Evolutionary conservation across 306 rosid species (phyloP).

Genomic region (Myrica gale): DNA sequence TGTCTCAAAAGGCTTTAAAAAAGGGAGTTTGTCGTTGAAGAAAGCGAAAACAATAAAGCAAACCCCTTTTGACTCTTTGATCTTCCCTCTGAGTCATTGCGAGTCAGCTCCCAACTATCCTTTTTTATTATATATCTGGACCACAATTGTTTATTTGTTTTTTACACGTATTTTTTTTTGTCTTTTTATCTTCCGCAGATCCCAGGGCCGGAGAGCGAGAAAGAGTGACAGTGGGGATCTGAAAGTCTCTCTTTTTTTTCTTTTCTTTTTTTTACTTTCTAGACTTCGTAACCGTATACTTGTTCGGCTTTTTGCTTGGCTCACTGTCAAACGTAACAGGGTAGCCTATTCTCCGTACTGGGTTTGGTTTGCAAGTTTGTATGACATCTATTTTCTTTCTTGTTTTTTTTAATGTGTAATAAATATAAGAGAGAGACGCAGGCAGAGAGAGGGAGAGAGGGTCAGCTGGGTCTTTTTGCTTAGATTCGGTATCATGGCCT

Average conservation of each 20-base stretch:
- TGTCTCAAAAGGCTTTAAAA: not conserved
- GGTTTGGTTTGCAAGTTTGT: slow-evolving; percentile 39
- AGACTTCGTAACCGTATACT: slow-evolving; percentile 36
- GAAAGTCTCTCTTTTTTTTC: slow-evolving; percentile 20
- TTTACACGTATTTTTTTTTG: slow-evolving; percentile 9
- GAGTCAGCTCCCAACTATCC: slow-evolving; percentile 26
- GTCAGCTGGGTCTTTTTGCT: slow-evolving; percentile 40
- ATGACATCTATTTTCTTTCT: slow-evolving; percentile 37
- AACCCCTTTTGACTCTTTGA: slow-evolving; percentile 33
- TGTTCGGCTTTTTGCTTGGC: slow-evolving; percentile 40
- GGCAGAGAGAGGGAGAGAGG: slow-evolving; percentile 24
- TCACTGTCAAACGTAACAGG: slow-evolving; percentile 44
- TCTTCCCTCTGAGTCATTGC: slow-evolving; percentile 17
- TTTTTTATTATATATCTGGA: not conserved
- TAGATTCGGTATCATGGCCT: slow-evolving; percentile 43
- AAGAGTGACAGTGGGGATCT: slow-evolving; percentile 36
- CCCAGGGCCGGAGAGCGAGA: slow-evolving; percentile 35
- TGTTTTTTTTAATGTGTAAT: slow-evolving; percentile 24
- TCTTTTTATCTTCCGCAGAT: slow-evolving; percentile 57
- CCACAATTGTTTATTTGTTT: not conserved
- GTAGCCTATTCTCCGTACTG: slow-evolving; percentile 39
- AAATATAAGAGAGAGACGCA: slow-evolving; percentile 9
- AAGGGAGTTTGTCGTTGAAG: not conserved
- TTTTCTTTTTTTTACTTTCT: slow-evolving; percentile 20
- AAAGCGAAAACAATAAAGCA: not conserved